phyloP scores from a whole-genome alignment of 305 asterid species.

The Nicotiana rustica region DNA sequence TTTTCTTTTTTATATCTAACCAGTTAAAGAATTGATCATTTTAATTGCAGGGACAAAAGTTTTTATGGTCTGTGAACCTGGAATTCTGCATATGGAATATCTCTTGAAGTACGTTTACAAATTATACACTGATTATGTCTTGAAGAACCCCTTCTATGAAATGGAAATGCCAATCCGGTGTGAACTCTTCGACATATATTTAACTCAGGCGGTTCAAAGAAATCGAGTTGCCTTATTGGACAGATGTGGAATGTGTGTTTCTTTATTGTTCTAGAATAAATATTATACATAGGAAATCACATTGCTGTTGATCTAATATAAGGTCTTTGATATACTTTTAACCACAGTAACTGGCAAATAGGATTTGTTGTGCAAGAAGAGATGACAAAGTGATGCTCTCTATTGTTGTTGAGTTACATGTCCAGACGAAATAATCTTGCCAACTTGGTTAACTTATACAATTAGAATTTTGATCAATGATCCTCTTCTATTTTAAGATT shows the following conservation, averaged over 20 bases:
- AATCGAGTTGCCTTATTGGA: constrained; percentile 76
- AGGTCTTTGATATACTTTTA: background rate
- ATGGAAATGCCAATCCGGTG: constrained; percentile 98
- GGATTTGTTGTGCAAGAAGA: background rate
- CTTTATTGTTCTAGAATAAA: background rate
- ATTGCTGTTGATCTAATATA: no score
- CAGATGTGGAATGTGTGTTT: constrained; percentile 37
- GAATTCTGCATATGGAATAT: constrained; percentile 71
- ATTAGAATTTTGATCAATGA: no score
- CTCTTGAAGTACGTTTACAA: constrained; percentile 79
- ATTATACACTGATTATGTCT: constrained; percentile 81
- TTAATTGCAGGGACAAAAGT: constrained; percentile 69
- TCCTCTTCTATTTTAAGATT: no score
- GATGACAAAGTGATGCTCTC: background rate
- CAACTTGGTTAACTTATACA: no score
- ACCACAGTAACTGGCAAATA: background rate
- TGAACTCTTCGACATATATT: constrained; percentile 84
- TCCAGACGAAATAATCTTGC: no score
- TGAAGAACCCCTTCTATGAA: constrained; percentile 95
- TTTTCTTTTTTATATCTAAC: background rate
- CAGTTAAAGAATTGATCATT: background rate
- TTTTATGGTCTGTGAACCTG: constrained; percentile 88
- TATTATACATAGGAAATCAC: no score
- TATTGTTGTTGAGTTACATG: background rate
- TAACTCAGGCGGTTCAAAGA: constrained; percentile 82